phyloP scores from a whole-genome alignment of 2,329 filamentous ascomycete genomes.

The Penicillium vulpinum region DNA sequence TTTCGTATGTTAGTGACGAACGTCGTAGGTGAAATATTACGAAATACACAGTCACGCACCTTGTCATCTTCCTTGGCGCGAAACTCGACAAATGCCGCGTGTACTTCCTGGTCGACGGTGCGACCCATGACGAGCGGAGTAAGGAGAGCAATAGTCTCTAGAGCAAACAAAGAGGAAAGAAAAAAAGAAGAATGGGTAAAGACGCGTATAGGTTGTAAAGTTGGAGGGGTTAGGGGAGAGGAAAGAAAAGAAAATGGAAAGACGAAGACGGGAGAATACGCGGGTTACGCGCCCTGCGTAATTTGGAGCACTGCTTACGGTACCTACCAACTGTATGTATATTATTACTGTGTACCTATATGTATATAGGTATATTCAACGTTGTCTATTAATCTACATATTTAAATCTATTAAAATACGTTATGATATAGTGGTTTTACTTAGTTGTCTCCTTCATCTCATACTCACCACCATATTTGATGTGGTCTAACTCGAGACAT shows the following conservation, averaged over 20 bases:
- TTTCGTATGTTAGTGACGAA: constrained; percentile 38
- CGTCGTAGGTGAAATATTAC: constrained; percentile 41
- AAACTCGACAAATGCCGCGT: constrained; percentile 56
- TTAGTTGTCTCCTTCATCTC: too few species aligned
- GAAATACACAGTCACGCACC: constrained; percentile 45
- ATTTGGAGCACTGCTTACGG: constrained; percentile 22
- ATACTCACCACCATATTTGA: too few species aligned
- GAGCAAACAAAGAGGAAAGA: not conserved
- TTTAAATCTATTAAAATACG: not conserved
- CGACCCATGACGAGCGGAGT: constrained; percentile 47
- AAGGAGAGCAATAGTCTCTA: constrained; percentile 18
- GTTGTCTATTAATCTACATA: not conserved
- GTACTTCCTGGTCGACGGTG: constrained; percentile 54
- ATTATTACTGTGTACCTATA: not conserved
- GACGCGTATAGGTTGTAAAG: constrained; percentile 17
- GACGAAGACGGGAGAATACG: constrained; percentile 26
- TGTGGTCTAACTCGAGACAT: not conserved
- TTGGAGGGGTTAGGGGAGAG: constrained; percentile 16
- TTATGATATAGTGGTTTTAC: too few species aligned
- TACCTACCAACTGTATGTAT: not conserved
- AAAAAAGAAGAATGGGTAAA: constrained; percentile 10
- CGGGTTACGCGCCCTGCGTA: constrained; percentile 24
- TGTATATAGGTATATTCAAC: too few species aligned
- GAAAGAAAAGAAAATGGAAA: constrained; percentile 23
- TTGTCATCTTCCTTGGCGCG: constrained; percentile 56